A percentile compares a stretch with the other conserved stretches of the same genome.
Evolutionary conservation across 768 basidiomycete species (phyloP).

Genomic region (Chiua virens): DNA sequence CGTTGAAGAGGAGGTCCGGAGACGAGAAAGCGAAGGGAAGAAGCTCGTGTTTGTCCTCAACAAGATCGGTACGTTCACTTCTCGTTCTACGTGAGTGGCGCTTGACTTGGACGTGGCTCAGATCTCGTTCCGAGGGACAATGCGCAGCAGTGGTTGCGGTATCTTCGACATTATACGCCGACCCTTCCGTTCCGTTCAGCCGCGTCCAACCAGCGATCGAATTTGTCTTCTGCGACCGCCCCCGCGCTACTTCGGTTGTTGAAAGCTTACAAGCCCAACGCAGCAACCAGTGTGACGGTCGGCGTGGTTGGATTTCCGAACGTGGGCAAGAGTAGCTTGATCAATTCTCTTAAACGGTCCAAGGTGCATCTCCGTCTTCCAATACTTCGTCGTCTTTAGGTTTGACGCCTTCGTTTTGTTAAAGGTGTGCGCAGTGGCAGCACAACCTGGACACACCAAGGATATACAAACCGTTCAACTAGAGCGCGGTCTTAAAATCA

Average conservation of each 20-base stretch:
- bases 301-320: conserved; percentile 97
- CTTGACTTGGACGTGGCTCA: conserved; percentile 27
- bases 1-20: conserved; percentile 91
- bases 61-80: conserved; percentile 76
- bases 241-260: conserved; percentile 78
- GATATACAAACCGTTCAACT: conserved; percentile 89
- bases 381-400: neutral
- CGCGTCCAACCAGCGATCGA: conserved; percentile 72
- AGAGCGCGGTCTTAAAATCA: conserved; percentile 87
- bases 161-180: conserved; percentile 90
- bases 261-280: conserved; percentile 75
- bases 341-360: conserved; percentile 87
- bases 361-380: conserved; percentile 49
- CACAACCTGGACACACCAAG: conserved; percentile 92
- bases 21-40: conserved; percentile 86
- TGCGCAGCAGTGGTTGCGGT: conserved; percentile 85
- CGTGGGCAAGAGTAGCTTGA: conserved; percentile 93
- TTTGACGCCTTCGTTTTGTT: neutral
- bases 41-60: conserved; percentile 93
- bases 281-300: conserved; percentile 70
- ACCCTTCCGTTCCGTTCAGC: conserved; percentile 89
- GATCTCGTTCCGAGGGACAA: conserved; percentile 89
- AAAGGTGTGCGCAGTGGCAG: conserved; percentile 90
- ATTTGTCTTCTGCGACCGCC: conserved; percentile 76
- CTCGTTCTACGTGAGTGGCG: neutral